Evolutionary conservation across 768 basidiomycete species (phyloP), one percentile per base, ranked within the genome.

Genomic region (Trametes maxima): DNA sequence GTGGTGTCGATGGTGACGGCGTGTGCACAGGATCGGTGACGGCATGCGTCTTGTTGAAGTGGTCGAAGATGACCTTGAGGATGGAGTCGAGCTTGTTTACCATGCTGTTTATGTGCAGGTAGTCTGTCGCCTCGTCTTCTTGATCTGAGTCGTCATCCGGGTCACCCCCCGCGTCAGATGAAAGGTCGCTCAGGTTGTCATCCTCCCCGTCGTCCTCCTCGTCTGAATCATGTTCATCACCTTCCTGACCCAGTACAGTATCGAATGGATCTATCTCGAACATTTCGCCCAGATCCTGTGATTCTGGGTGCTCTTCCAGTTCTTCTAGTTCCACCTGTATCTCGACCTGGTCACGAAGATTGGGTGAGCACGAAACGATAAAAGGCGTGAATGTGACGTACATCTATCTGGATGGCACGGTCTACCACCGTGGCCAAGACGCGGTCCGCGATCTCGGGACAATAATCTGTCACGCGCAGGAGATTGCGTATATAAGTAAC

Each of bases 291-390:
- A 80, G 79, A 33, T 86, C 85, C 61, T 77, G 59, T 3, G 68
- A 63, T 1, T 69, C 73, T 17, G 82, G 83, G 14, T 81, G 79
- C 3, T 90, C 90, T 67, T 96, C 95, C 4, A 95, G 77, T 65
- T 97, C 94, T 70, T 98, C 95, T 3, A 94, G 70, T 68, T 95
- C 94, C n/a, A 94, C 90, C 71, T 97, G 95, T 35, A 99, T 95
- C 75, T 99, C 96, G 25, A 97, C 93, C 94, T 95, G 63, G 5
- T 57, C n/a, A 64, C 60, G 19, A 42, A 19, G 36, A 17, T 45
- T 21, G 16, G 53, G 13, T 4, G 8, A 42, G 54, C 25, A 19
- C 53, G 35, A 46, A 2, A 19, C 24, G n/a, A 62, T 12, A 19
- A 37, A 58, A 51, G 2, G 3, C 42, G 21, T 49, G 5, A 39